Evolutionary conservation across 2,329 filamentous ascomycete species (phyloP).

Genomic region (Trichoderma hamatum): DNA sequence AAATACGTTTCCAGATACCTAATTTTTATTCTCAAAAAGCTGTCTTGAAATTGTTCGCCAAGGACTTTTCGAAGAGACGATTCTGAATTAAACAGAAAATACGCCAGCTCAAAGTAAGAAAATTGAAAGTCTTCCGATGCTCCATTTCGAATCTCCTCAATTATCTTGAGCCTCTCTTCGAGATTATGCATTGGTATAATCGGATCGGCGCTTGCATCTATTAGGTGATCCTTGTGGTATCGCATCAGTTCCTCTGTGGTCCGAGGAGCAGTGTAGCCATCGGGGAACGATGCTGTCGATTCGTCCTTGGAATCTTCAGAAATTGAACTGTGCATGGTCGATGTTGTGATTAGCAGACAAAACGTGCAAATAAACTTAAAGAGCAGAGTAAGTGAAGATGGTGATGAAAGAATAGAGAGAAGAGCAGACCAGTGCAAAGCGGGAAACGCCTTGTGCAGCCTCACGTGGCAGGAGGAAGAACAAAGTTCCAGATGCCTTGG

Average conservation of each 20-base stretch:
- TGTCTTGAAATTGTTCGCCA: not conserved
- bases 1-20: not conserved
- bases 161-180: not conserved
- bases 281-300: not conserved
- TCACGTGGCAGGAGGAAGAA: not conserved
- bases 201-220: not conserved
- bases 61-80: not conserved
- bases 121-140: not conserved
- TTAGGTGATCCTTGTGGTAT: not conserved
- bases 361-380: not conserved
- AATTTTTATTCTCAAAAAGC: not conserved
- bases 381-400: not conserved
- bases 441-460: not conserved
- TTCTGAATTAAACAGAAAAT: not conserved
- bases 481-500: not conserved
- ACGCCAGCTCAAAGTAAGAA: not conserved
- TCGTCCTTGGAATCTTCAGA: not conserved
- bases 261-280: not conserved
- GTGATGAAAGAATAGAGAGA: not conserved
- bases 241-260: not conserved
- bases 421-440: not conserved
- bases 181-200: not conserved
- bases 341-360: not conserved
- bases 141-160: not conserved
- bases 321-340: not conserved